Evolutionary conservation across 495 filamentous ascomycete species (phyloP), one percentile per base, ranked within the genome.

Genomic region (Penicillium desertorum): DNA sequence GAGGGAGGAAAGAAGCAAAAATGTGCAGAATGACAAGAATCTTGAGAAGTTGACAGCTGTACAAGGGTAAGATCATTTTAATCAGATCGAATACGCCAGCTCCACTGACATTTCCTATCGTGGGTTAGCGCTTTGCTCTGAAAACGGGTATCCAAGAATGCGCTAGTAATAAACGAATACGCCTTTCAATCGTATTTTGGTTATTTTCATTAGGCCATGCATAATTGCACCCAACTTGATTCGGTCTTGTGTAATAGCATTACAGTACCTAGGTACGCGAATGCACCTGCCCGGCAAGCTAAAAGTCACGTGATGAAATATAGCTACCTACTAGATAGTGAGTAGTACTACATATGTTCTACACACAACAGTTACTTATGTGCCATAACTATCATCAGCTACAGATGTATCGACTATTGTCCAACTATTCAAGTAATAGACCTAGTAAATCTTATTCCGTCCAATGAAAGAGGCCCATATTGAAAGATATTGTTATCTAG

Each of bases 41-140:
- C 7, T 37, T 2, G 47, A 34, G 34, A 14, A 44, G 36, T 51
- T 29, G 34, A 42, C 32, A 39, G 7, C 19, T 42, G 27, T 19
- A 27, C 22, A 41, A 27, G 49, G 27, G 34, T 17, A 29, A 45
- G 44, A 27, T 29, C 23, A 37, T 23, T 36, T 51, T 51, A 39
- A 51, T 51, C 51, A 34, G 52, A 45, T 54, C 23, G 42, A 25
- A 19, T 8, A 23, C 19, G 32, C 45, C 22, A 29, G 42, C 41
- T 45, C 52, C 52, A 54, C 52, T 36, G 29, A 11, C 27, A 17
- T 34, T 45, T 23, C 52, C 42, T 36, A 45, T 54, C 30, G 42
- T 16, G 41, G 30, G 7, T 45, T 54, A 54, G 52, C 12, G 42
- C 23, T 8, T 5, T 37, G 20, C 20, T 5, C 34, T 25, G 16